Conservation (phyloP, 495 filamentous ascomycete genomes). For the Platismatia glauca region DNA sequence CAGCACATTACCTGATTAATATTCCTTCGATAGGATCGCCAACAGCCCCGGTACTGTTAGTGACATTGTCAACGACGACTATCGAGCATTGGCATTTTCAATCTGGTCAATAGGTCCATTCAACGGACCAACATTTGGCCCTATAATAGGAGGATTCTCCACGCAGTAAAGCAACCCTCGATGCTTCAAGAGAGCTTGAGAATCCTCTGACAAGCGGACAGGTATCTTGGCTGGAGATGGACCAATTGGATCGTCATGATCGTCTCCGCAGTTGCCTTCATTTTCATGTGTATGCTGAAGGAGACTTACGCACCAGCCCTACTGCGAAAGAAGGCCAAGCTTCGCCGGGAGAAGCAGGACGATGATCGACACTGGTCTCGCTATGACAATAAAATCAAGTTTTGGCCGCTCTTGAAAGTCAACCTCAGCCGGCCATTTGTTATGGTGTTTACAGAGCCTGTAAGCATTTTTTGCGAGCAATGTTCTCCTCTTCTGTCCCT, state of each 20-base stretch:
- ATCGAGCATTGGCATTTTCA: slow-evolving; percentile 62
- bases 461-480: too few relatives aligned
- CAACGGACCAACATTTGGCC: slow-evolving; percentile 50
- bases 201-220: slow-evolving; percentile 30
- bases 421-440: slow-evolving; percentile 70
- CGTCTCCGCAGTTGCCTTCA: slow-evolving; percentile 46
- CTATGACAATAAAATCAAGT: slow-evolving; percentile 48
- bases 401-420: slow-evolving; percentile 50
- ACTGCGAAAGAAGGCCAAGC: slow-evolving; percentile 58
- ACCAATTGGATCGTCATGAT: slow-evolving; percentile 79
- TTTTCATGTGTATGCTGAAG: slow-evolving; percentile 45
- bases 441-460: slow-evolving; percentile 68
- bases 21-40: too few relatives aligned
- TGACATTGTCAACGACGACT: slow-evolving; percentile 63
- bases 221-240: slow-evolving; percentile 76
- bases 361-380: slow-evolving; percentile 70
- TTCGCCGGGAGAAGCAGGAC: slow-evolving; percentile 59
- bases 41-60: slow-evolving; percentile 77
- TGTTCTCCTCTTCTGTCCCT: too few relatives aligned
- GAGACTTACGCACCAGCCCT: slow-evolving; percentile 76
- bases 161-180: slow-evolving; percentile 23
- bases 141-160: slow-evolving; percentile 68
- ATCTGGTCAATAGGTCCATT: slow-evolving; percentile 72
- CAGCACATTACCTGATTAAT: too few relatives aligned
- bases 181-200: neutral